Evolutionary conservation across 805 yeast genomes (phyloP).

Genomic region (Lipomyces chichibuensis): DNA sequence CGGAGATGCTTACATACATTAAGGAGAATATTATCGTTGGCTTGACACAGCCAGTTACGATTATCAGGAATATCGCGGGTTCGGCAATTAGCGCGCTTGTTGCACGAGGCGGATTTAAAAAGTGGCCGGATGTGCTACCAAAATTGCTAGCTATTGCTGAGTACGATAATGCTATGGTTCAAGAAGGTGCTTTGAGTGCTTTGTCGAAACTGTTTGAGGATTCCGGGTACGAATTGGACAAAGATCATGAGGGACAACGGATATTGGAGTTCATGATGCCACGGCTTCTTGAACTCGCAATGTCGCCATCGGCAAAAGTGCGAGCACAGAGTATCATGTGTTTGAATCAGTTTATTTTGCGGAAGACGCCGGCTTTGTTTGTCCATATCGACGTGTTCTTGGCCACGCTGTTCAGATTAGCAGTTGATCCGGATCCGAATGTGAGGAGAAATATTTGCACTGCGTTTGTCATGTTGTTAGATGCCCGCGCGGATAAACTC

Average conservation of each 20-base stretch:
- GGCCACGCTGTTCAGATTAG: conserved; percentile 65
- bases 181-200: conserved; percentile 80
- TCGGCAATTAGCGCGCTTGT: conserved; percentile 84
- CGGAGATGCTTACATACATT: conserved; percentile 51
- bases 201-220: conserved; percentile 90
- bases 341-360: conserved; percentile 72
- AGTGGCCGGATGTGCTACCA: conserved; percentile 77
- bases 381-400: conserved; percentile 69
- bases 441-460: conserved; percentile 77
- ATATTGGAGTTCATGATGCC: conserved; percentile 73
- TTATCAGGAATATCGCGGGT: conserved; percentile 86
- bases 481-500: conserved; percentile 77
- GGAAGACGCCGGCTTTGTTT: conserved; percentile 67
- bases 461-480: conserved; percentile 71
- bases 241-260: conserved; percentile 62
- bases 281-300: conserved; percentile 58
- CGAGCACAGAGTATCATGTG: conserved; percentile 69
- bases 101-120: conserved; percentile 63
- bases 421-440: conserved; percentile 59
- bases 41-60: conserved; percentile 55
- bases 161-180: conserved; percentile 52
- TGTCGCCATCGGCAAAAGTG: conserved; percentile 50
- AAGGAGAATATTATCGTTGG: conserved; percentile 52
- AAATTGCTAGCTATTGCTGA: conserved; percentile 66
- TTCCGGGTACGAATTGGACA: conserved; percentile 64